These are phyloP conservation scores for Ophiosphaerella narmari DNA, from an alignment of 2,329 filamentous ascomycete species.

Conservation along the genomic window DNA sequence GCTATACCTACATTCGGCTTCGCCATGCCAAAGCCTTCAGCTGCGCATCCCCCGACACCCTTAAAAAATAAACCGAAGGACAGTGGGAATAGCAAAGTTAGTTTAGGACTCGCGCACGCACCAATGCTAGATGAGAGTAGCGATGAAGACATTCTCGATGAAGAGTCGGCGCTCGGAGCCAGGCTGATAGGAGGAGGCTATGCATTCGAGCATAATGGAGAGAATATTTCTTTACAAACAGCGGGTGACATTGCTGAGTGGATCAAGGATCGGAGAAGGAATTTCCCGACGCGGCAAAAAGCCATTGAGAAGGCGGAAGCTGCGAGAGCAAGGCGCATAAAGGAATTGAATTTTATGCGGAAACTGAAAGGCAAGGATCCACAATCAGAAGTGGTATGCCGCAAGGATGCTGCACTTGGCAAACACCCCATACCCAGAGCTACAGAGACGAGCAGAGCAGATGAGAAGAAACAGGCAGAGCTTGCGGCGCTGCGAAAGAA, in stretches of 20 bases:
- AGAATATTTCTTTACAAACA: constrained; percentile 58
- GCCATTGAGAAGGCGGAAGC: constrained; percentile 65
- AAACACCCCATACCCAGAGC: not conserved
- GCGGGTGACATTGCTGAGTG: constrained; percentile 75
- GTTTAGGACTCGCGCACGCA: constrained; percentile 71
- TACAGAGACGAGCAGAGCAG: constrained; percentile 6
- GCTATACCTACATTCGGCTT: constrained; percentile 46
- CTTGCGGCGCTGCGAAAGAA: constrained; percentile 42
- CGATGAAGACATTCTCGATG: constrained; percentile 70
- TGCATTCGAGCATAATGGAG: constrained; percentile 62
- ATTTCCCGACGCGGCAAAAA: constrained; percentile 78
- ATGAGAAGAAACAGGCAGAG: constrained; percentile 18
- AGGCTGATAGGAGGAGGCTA: constrained; percentile 57
- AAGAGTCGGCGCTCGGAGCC: constrained; percentile 60
- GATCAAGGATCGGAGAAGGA: constrained; percentile 77
- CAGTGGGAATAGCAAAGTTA: constrained; percentile 73
- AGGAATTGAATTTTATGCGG: constrained; percentile 48
- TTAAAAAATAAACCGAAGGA: constrained; percentile 25
- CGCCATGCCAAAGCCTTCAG: constrained; percentile 25
- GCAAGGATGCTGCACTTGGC: not conserved
- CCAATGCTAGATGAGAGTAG: constrained; percentile 53
- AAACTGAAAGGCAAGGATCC: constrained; percentile 27
- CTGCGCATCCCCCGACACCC: constrained; percentile 5
- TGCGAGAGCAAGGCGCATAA: constrained; percentile 24
- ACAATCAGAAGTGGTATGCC: constrained; percentile 12